Base-by-base conservation (phyloP, 305 asterid genomes). In the Plantago rigida region DNA sequence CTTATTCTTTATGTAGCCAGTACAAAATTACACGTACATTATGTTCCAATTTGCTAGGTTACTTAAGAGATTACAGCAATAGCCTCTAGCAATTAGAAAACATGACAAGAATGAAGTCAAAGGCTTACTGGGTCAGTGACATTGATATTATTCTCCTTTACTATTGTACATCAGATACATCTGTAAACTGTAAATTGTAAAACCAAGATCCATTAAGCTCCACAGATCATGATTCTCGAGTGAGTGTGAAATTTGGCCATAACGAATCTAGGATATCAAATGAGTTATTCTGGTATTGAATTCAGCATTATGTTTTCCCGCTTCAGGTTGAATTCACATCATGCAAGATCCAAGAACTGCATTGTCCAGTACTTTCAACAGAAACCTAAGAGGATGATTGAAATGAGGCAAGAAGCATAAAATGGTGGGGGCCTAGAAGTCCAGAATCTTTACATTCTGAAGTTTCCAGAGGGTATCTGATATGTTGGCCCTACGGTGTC, bases 401-500 rank as follows among this genome's bases (percentile, higher is more conserved):
- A 13, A 44, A 24, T 19, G 10, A 42, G 47, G 17, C 48, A 13
- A 22, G 45, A 56, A 31, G 60, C 52, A 34, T 47, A 14, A 22
- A n/a, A 24, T 51, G 50, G 62, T 22, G 50, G 68, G 42, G 78
- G 59, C 51, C 57, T 64, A 62, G 49, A 73, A 69, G 63, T 56
- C 57, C 67, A 62, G 49, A 73, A 69, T 47, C 69, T 59, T 41
- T 47, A 69, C 68, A 72, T 69, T 70, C 67, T 48, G 48, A 34
- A 28, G 66, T 72, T 67, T 57, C 66, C 49, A 59, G 51, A 62
- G 26, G 63, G 69, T 41, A 62, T 76, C 73, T 62, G 51, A 65
- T 66, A 60, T 60, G 57, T 59, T 70, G 77, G 75, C 46, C 84
- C 74, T 15, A 73, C 62, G 55, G 63, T 67, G 81, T 73, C 79